Evolutionary conservation across 129 eudicot species (phyloP).

Genomic region (Escallonia herrerae): DNA sequence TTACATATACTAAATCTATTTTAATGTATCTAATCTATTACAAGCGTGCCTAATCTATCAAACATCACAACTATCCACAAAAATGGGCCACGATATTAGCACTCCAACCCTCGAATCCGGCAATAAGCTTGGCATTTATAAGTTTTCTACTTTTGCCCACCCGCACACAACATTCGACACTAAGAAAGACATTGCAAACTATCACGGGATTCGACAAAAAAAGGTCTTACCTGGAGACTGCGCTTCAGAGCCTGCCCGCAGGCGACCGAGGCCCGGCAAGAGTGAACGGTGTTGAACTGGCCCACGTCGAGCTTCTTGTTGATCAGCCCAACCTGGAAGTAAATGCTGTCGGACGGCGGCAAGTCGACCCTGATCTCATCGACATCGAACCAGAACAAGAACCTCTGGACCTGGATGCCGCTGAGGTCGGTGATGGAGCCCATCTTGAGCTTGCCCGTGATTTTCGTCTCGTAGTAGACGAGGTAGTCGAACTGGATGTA

Average conservation of each 20-base stretch:
- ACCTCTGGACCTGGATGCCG: neutral
- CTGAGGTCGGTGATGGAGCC: neutral
- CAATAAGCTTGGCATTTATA: too few species aligned
- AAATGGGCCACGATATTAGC: too few species aligned
- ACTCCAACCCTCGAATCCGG: too few species aligned
- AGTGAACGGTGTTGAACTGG: neutral
- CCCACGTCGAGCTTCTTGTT: neutral
- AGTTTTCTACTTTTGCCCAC: too few species aligned
- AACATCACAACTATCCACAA: too few species aligned
- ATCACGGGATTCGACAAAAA: neutral
- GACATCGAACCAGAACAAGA: neutral
- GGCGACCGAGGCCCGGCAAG: slow-evolving; percentile 24
- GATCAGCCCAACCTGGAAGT: neutral
- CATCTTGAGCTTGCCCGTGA: neutral
- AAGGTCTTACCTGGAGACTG: slow-evolving; percentile 34
- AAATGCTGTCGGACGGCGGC: neutral
- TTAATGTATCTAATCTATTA: too few species aligned
- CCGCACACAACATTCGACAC: too few species aligned
- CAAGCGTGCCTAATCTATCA: too few species aligned
- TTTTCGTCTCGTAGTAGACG: neutral
- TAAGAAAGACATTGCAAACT: too few species aligned
- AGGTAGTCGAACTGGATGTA: neutral
- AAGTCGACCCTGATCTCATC: neutral
- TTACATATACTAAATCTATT: too few species aligned
- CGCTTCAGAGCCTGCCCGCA: slow-evolving; percentile 23